A percentile compares a stretch with the other conserved stretches of the same genome.
phyloP scores from a whole-genome alignment of 129 eudicot species.

The Helianthus tuberosus region DNA sequence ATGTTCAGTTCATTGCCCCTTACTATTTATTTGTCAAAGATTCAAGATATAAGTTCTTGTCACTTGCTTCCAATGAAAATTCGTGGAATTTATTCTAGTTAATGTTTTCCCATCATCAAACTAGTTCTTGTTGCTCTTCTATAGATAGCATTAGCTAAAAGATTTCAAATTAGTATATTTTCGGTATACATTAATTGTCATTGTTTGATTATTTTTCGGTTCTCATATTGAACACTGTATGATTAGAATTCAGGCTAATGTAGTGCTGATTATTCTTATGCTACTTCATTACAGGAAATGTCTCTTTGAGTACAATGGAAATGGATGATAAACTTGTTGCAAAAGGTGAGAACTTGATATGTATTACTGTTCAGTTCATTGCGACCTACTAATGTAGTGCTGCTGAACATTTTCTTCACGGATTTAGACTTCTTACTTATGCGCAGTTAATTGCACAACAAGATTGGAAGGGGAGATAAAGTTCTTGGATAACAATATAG shows the following conservation, averaged over 20 bases:
- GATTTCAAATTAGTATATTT: background rate
- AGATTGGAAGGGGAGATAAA: conserved; percentile 8
- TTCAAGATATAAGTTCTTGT: too few species aligned
- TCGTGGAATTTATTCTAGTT: background rate
- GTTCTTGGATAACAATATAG: conserved; percentile 5
- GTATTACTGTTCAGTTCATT: background rate
- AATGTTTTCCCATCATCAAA: background rate
- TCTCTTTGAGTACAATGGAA: conserved; percentile 40
- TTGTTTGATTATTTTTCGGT: background rate
- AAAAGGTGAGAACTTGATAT: conserved; percentile 36
- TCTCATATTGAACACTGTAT: conserved; percentile 12
- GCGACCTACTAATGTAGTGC: too few species aligned
- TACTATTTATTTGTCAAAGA: background rate
- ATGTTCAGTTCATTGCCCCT: too few species aligned
- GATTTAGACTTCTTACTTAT: too few species aligned
- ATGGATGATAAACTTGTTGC: conserved; percentile 43
- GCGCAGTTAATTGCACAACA: background rate
- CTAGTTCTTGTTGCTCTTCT: background rate
- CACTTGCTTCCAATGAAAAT: too few species aligned
- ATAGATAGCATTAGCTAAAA: background rate
- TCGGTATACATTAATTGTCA: background rate
- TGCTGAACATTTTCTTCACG: too few species aligned
- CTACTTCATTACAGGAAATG: conserved; percentile 38
- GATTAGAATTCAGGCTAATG: too few species aligned
- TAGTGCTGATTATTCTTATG: background rate